Evolutionary conservation across 257 asterid species (phyloP), one percentile per base, ranked within the genome.

Genomic region (Przewalskia tangutica): DNA sequence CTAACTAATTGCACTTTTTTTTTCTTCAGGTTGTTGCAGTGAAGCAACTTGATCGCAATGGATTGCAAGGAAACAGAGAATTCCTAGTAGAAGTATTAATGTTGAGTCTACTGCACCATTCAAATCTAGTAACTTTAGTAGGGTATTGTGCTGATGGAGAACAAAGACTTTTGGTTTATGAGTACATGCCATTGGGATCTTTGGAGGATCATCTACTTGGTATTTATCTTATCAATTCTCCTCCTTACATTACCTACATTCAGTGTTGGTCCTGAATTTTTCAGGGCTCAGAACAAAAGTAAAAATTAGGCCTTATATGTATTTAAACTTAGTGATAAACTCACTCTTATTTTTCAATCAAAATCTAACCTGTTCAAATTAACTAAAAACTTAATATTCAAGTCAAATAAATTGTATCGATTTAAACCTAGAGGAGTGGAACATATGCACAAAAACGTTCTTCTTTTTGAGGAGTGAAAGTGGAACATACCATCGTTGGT

Each of bases 151-250:
- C 83, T 10, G 83, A 83, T 70, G 86, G 86, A 32, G 83, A 83
- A 20, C 83, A 83, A 40, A 67, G 86, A 14, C 80, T 83, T 42
- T 48, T 82, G 17, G 81, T 82, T 4, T 75, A 71, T n/a, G 81
- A 82, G 53, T 82, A 73, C 77, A 82, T 82, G 84, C 58, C 76
- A 2, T 44, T 40, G 27, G 84, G 84, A 3, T 62, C 44, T 17
- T 84, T 95, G 5, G 98, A 95, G 81, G 98, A 91, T 83, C 98
- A 95, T 87, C 87, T 95, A 20, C 88, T 93, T 1, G 94, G 97
- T 95, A 89, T 4, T 18, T 0, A 18, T 23, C 34, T 53, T 27
- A 10, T 7, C 16, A n/a, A 6, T 56, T 8, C 8, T 4, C 38
- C 38, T 20, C 4, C 32, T 18, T 18, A 3, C 42, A 20, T 8